Base-by-base conservation (phyloP, 116 monocot genomes). In the Trichopus zeylanicus region DNA sequence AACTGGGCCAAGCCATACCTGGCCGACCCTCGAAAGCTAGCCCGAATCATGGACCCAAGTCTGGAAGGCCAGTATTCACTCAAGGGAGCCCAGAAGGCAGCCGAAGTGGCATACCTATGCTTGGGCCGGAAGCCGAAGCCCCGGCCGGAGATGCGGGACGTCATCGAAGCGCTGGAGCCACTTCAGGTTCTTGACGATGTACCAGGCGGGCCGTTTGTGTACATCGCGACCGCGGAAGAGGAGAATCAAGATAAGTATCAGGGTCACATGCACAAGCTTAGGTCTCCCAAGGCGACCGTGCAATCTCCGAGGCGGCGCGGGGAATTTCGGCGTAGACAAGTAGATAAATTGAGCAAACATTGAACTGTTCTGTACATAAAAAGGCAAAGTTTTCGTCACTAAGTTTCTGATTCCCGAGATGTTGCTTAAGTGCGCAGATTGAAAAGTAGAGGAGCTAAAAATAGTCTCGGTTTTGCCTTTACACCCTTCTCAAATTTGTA, bases 1-100 rank as follows among this genome's bases (percentile, higher is more conserved):
- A 85, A 93, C 1, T 93, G 93, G 93, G 85, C 78, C 0, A 69
- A 72, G 64, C 82, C 89, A 3, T 73, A 56, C 60, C 70, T 93
- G 13, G 78, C 55, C 6, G 82, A 89, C 46, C 63, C 73, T 0
- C 72, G 80, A 15, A 77, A 60, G 57, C 67, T 93, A 7, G 30
- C 37, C 35, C 63, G 85, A 39, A 69, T 93, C 10, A 77, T 93
- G 68, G 93, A 93, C 60, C 75, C 80, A 0, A 42, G 33, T 15
- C 66, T 93, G 0, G 73, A 80, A 2, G 85, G 78, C 0, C 72
- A 80, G 68, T 93, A 89, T 73, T 85, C 93, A 5, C 42, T 38
- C 29, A 70, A 62, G 47, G 89, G 68, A 7, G 77, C 86, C 15
- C 77, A 75, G 49, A 78, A 63, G 48, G 75, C 78, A 4, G 89